Evolutionary conservation across 805 yeast species (phyloP).

Genomic region (Saccharomycopsis selenospora): DNA sequence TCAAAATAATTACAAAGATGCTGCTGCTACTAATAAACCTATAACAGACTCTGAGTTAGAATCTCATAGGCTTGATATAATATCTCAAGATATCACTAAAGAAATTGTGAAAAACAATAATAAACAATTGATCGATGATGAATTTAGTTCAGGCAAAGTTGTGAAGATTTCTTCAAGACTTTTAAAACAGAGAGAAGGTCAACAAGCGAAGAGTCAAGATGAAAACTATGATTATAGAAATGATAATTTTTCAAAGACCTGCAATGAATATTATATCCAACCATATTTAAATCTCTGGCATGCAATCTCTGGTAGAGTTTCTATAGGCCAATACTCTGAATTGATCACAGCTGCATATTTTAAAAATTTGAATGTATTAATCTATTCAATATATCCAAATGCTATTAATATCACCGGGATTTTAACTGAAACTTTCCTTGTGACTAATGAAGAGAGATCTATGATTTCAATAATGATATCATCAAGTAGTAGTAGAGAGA

Average conservation of each 20-base stretch:
- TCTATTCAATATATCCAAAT: constrained; percentile 15
- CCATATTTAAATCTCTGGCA: constrained; percentile 14
- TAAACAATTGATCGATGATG: constrained; percentile 5
- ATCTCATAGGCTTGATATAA: constrained; percentile 12
- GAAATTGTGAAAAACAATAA: constrained; percentile 5
- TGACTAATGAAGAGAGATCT: constrained; percentile 4
- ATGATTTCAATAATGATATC: constrained; percentile 2
- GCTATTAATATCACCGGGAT: constrained; percentile 3
- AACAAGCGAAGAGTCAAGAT: not conserved
- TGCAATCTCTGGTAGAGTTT: not conserved
- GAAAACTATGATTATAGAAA: not conserved
- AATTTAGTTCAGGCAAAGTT: constrained; percentile 11
- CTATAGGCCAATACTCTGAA: constrained; percentile 14
- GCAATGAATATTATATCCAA: constrained; percentile 8
- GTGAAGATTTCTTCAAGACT: constrained; percentile 17
- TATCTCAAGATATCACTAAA: constrained; percentile 5
- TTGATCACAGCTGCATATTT: constrained; percentile 8
- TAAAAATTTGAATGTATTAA: constrained; percentile 13
- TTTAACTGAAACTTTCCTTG: constrained; percentile 7
- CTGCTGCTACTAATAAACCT: not conserved
- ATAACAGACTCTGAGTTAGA: constrained; percentile 5
- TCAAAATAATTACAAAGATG: not conserved
- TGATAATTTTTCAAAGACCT: constrained; percentile 13
- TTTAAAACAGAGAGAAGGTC: constrained; percentile 13
- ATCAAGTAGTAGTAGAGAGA: not conserved